phyloP scores from a whole-genome alignment of 805 yeast species.

The Kodamaea neixiangensis region DNA sequence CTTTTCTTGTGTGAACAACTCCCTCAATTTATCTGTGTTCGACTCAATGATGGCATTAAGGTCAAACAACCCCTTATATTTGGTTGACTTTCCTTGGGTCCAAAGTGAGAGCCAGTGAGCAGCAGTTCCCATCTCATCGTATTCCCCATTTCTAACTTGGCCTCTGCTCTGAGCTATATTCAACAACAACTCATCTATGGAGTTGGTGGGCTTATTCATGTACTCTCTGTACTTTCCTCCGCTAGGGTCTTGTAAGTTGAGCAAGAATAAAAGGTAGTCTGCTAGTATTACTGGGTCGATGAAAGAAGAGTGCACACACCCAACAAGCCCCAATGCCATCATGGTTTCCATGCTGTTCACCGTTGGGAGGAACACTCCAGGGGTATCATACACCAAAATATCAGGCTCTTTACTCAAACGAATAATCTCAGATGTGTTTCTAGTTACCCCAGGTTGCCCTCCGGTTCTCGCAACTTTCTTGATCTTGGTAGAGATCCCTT shows the following conservation, averaged over 20 bases:
- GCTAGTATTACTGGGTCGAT: slow-evolving; percentile 86
- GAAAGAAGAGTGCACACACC: slow-evolving; percentile 67
- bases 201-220: slow-evolving; percentile 67
- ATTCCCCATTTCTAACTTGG: slow-evolving; percentile 35
- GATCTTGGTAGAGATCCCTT: slow-evolving; percentile 32
- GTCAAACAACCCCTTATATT: slow-evolving; percentile 38
- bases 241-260: slow-evolving; percentile 61
- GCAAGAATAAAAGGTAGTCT: slow-evolving; percentile 73
- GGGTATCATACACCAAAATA: slow-evolving; percentile 80
- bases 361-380: slow-evolving; percentile 87
- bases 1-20: slow-evolving; percentile 29
- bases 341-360: slow-evolving; percentile 65
- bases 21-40: slow-evolving; percentile 25
- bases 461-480: slow-evolving; percentile 82
- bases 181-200: slow-evolving; percentile 56
- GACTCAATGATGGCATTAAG: slow-evolving; percentile 32
- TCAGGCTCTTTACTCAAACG: slow-evolving; percentile 61
- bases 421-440: slow-evolving; percentile 74
- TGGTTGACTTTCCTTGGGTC: slow-evolving; percentile 53
- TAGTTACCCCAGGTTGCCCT: slow-evolving; percentile 87
- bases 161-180: slow-evolving; percentile 46
- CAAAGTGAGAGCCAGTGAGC: slow-evolving; percentile 61
- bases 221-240: slow-evolving; percentile 49
- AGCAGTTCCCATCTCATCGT: slow-evolving; percentile 63
- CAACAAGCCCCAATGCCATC: slow-evolving; percentile 72